Base-by-base conservation (phyloP, 192 early-diverging fungal species). In the Entomortierella lignicola region DNA sequence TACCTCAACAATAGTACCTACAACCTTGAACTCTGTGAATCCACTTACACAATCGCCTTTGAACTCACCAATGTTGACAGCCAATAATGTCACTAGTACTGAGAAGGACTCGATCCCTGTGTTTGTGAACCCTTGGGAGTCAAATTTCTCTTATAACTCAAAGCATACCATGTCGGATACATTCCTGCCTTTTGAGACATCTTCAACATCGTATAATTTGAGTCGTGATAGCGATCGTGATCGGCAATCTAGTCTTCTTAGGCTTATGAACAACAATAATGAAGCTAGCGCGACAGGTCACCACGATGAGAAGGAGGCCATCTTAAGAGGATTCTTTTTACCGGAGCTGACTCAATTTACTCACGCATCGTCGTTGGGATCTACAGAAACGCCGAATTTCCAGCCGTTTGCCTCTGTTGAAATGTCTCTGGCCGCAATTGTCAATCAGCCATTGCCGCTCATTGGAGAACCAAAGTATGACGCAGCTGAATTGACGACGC, bases 51-150 rank as follows among this genome's bases (percentile, higher is more conserved):
- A 56, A 21, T 20, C 55, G 8, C 8, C n/a, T 4, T 37, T 58
- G 26, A 42, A 32, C 18, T 27, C 51, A 8, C 52, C 54, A 20
- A 23, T n/a, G 4, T 34, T 42, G 15, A 44, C 65, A 34, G 11
- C 26, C 11, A 23, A n/a, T 12, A 52, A 34, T 4, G 13, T 27
- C 0, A 11, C 30, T 0, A 17, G 29, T 30, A 39, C 15, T 15
- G 31, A 17, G 4, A 52, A 4, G 1, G 62, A 62, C 2, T 5
- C 59, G 13, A 23, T 48, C 1, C 27, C 66, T 0, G 54, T 47
- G 21, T 77, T 77, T 54, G 66, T 77, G 43, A 77, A 77, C 42
- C 73, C 73, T 10, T 77, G 73, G 73, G 73, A 77, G 5, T 44
- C 66, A 17, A 63, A 59, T 20, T 77, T 63, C 29, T 55, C 64